Percentiles rank a stretch among this genome's conserved stretches.
These are phyloP conservation scores for Jamesozyma piceae DNA, from an alignment of 805 yeast species.

Conservation along the genomic window DNA sequence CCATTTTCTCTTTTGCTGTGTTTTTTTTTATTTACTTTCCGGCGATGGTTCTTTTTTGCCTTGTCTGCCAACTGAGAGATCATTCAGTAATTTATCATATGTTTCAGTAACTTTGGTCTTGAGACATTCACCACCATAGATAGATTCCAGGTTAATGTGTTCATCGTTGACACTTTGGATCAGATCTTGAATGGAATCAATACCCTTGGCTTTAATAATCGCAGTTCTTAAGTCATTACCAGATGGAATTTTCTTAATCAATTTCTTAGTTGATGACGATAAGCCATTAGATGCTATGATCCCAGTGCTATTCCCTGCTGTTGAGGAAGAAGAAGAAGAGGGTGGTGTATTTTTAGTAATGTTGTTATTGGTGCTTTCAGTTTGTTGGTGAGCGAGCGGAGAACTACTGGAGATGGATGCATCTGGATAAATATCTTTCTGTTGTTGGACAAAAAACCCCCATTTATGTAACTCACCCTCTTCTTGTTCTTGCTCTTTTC, in stretches of 20 bases:
- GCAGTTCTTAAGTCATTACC: constrained; percentile 41
- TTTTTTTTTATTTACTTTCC: not conserved
- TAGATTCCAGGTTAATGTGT: constrained; percentile 40
- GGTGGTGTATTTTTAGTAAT: not conserved
- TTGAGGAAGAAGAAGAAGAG: not conserved
- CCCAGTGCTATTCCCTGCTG: not conserved
- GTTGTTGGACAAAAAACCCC: constrained; percentile 71
- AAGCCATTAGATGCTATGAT: not conserved
- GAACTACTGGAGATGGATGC: not conserved
- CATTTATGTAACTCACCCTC: constrained; percentile 87
- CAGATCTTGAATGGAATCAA: constrained; percentile 57
- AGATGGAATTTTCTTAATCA: constrained; percentile 33
- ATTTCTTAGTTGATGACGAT: constrained; percentile 3
- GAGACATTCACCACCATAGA: constrained; percentile 31
- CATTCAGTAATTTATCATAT: constrained; percentile 61
- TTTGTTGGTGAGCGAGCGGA: not conserved
- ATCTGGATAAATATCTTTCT: constrained; percentile 34
- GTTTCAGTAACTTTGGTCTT: constrained; percentile 36
- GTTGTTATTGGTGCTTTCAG: not conserved
- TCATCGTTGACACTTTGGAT: constrained; percentile 57
- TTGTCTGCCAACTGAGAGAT: constrained; percentile 37
- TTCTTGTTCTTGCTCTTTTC: constrained; percentile 68
- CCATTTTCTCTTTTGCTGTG: not conserved
- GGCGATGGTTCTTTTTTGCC: not conserved
- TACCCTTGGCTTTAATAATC: constrained; percentile 67